phyloP scores from a whole-genome alignment of 306 rosid genomes.

The Hylodesmum podocarpum region DNA sequence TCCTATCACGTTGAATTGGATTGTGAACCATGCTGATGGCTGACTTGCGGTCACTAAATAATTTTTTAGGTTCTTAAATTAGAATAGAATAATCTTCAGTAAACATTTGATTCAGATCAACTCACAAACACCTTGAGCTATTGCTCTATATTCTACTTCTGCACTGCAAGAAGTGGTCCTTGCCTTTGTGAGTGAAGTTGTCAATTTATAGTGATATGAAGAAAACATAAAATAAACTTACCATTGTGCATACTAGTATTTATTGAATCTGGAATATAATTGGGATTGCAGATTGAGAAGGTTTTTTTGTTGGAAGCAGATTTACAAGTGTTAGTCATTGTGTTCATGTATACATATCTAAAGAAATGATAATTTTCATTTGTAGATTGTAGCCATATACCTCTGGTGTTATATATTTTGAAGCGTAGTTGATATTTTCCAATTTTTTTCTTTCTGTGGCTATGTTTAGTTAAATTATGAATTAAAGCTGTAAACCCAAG shows the following conservation, averaged over 20 bases:
- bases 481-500: slow-evolving; percentile 7
- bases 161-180: not conserved
- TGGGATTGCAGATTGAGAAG: not conserved
- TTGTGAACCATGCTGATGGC: not conserved
- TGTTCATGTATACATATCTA: not conserved
- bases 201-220: not conserved
- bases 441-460: not conserved
- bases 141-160: not conserved
- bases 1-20: not conserved
- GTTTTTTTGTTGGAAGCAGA: no score
- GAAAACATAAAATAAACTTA: slow-evolving; percentile 10
- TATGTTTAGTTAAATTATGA: not conserved
- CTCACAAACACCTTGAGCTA: not conserved
- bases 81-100: not conserved
- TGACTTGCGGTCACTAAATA: not conserved
- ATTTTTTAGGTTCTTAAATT: not conserved
- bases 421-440: not conserved
- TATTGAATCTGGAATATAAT: slow-evolving; percentile 6
- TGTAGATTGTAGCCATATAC: slow-evolving; percentile 1
- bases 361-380: not conserved
- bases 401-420: not conserved
- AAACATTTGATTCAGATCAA: not conserved
- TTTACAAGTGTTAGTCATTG: slow-evolving; percentile 5
- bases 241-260: not conserved
- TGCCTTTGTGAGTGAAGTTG: slow-evolving; percentile 13